phyloP scores from a whole-genome alignment of 2,329 filamentous ascomycete genomes.

The Arthrobotrys megalospora region DNA sequence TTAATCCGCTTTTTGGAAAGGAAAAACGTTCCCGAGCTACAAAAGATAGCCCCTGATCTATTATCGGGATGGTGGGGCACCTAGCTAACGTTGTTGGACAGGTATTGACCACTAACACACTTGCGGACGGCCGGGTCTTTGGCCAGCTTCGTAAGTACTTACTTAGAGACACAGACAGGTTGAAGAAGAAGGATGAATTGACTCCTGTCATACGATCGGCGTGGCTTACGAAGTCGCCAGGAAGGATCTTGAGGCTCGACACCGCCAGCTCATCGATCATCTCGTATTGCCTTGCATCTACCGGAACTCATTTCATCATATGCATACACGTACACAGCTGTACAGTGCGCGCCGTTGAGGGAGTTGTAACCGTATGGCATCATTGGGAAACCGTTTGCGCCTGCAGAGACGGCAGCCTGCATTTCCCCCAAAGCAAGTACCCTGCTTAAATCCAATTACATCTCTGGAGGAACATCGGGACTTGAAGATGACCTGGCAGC shows the following conservation, averaged over 20 bases:
- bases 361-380: neutral
- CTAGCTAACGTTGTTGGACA: too few species aligned
- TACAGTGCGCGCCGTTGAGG: too few species aligned
- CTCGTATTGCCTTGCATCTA: neutral
- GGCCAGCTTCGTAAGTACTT: too few species aligned
- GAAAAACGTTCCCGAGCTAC: neutral
- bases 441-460: neutral
- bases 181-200: too few species aligned
- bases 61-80: too few species aligned
- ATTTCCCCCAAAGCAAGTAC: neutral
- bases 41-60: too few species aligned
- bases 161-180: too few species aligned
- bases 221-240: neutral
- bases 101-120: neutral
- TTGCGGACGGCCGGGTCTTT: neutral
- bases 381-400: too few species aligned
- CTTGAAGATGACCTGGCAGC: too few species aligned
- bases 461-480: too few species aligned
- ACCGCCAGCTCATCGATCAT: conserved; percentile 13
- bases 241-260: neutral
- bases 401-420: conserved; percentile 11
- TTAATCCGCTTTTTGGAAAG: neutral
- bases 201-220: neutral
- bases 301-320: neutral
- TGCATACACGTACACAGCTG: neutral